Percentiles rank a stretch among this genome's conserved stretches.
These are phyloP conservation scores for Curvularia sp. DNA, from an alignment of 2,329 filamentous ascomycete genomes.

Conservation along the genomic window DNA sequence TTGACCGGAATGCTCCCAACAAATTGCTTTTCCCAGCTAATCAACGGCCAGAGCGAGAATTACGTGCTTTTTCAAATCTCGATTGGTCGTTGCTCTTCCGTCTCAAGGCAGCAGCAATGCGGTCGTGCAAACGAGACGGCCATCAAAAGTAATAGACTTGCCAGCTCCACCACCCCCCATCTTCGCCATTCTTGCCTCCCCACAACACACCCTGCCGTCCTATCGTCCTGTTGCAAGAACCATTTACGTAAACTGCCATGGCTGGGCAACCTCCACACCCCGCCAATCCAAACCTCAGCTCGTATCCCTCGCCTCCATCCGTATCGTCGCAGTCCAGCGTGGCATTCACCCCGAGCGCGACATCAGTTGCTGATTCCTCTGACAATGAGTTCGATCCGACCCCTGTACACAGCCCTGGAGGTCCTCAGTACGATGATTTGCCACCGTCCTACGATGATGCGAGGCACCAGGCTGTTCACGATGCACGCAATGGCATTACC, in stretches of 20 bases:
- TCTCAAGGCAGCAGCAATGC: conserved; percentile 23
- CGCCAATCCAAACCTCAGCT: conserved; percentile 17
- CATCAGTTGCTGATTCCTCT: conserved; percentile 43
- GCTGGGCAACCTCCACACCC: conserved; percentile 28
- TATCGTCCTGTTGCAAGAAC: not conserved
- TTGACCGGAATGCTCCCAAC: not conserved
- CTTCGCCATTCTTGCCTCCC: not conserved
- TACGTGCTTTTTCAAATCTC: conserved; percentile 11
- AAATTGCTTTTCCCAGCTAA: conserved; percentile 2
- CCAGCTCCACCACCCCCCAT: not conserved
- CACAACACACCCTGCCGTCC: not conserved
- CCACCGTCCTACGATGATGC: conserved; percentile 50
- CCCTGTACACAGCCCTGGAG: conserved; percentile 39
- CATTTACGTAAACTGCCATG: conserved; percentile 23
- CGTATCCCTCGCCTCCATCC: conserved; percentile 24
- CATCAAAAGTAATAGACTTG: conserved; percentile 13
- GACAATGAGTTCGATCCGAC: conserved; percentile 44
- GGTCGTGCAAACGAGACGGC: conserved; percentile 12
- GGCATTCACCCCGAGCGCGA: conserved; percentile 37
- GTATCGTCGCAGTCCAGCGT: conserved; percentile 25
- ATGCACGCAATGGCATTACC: conserved; percentile 37
- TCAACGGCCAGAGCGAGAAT: not conserved
- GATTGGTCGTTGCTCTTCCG: conserved; percentile 16
- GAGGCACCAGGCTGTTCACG: conserved; percentile 37
- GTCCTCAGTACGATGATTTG: conserved; percentile 47